These are phyloP conservation scores for Aspergillus diversus DNA, from an alignment of 495 filamentous ascomycete genomes.

Conservation along the genomic window DNA sequence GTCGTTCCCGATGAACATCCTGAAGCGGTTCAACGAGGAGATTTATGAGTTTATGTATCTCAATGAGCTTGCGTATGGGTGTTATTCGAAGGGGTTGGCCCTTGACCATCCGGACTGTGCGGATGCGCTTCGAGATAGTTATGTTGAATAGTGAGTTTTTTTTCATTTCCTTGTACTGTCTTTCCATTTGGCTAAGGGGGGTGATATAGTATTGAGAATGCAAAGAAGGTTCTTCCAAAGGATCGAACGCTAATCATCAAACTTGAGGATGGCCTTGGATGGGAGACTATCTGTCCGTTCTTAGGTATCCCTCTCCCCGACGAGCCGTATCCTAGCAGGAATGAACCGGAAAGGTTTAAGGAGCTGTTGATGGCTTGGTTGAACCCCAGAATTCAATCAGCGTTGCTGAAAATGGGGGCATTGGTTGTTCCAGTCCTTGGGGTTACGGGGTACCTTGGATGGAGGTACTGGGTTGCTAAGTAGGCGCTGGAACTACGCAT, in stretches of 20 bases:
- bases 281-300: constrained; percentile 35
- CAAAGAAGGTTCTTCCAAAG: constrained; percentile 26
- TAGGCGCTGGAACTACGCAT: no score
- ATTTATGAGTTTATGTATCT: constrained; percentile 23
- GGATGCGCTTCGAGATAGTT: not conserved
- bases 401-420: not conserved
- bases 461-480: not conserved
- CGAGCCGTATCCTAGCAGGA: constrained; percentile 28
- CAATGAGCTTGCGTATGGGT: constrained; percentile 18
- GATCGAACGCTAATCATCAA: constrained; percentile 26
- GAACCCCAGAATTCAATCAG: not conserved
- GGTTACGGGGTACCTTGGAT: not conserved
- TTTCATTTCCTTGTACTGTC: not conserved
- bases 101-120: not conserved
- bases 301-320: constrained; percentile 27
- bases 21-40: constrained; percentile 29
- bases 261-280: constrained; percentile 29
- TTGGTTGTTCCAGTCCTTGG: not conserved
- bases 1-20: constrained; percentile 25
- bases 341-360: constrained; percentile 31
- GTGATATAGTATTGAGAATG: constrained; percentile 25
- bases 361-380: no score
- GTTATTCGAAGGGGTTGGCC: constrained; percentile 11
- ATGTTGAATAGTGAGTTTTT: not conserved
- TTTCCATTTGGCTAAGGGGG: not conserved